Evolutionary conservation across 1,284 basidiomycete species (phyloP).

Genomic region (Pseudozyma sp.): DNA sequence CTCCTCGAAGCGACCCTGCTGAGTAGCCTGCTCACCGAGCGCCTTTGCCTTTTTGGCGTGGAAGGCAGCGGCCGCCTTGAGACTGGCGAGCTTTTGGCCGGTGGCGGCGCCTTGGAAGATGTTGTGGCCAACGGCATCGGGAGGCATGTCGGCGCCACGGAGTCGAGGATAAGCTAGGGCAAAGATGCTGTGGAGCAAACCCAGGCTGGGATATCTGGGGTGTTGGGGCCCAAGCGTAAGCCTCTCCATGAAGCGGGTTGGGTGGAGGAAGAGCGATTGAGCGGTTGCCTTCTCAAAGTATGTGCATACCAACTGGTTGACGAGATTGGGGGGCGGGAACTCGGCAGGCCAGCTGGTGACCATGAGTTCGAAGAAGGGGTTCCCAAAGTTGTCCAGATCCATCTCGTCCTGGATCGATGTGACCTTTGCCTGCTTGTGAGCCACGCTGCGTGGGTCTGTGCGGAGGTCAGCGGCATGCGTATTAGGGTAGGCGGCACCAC

Average conservation of each 20-base stretch:
- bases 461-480: slow-evolving; percentile 29
- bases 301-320: slow-evolving; percentile 48
- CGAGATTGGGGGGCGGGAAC: slow-evolving; percentile 54
- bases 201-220: slow-evolving; percentile 48
- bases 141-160: slow-evolving; percentile 17
- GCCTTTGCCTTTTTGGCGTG: slow-evolving; percentile 51
- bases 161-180: slow-evolving; percentile 46
- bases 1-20: slow-evolving; percentile 48
- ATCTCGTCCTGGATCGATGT: slow-evolving; percentile 40
- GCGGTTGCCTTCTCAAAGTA: slow-evolving; percentile 45
- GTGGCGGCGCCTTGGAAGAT: slow-evolving; percentile 30
- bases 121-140: slow-evolving; percentile 15
- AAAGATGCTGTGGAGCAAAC: slow-evolving; percentile 57
- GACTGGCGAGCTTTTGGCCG: slow-evolving; percentile 33
- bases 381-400: slow-evolving; percentile 37
- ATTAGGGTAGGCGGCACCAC: slow-evolving; percentile 24
- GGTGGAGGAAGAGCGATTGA: slow-evolving; percentile 51
- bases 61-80: slow-evolving; percentile 46
- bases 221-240: slow-evolving; percentile 50
- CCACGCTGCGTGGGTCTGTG: slow-evolving; percentile 21
- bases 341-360: slow-evolving; percentile 58
- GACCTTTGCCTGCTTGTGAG: slow-evolving; percentile 47
- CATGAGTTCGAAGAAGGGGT: slow-evolving; percentile 52
- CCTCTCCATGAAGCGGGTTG: slow-evolving; percentile 47
- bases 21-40: slow-evolving; percentile 21